Evolutionary conservation across 2,329 filamentous ascomycete species (phyloP).

Genomic region (Penicillium digitatum): DNA sequence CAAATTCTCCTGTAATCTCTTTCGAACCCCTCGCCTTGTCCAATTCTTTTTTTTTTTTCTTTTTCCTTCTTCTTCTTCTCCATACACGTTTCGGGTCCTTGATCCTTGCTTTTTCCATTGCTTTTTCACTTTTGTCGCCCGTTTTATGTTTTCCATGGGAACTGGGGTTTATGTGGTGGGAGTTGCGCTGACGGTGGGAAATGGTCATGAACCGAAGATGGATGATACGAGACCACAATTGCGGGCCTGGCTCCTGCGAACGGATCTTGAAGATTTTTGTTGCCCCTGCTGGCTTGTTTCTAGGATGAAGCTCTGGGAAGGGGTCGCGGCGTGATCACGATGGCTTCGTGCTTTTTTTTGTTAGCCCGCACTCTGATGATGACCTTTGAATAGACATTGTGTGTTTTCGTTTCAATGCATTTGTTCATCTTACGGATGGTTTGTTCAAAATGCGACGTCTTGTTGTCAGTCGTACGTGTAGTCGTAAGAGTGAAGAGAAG

Average conservation of each 20-base stretch:
- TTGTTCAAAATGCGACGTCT: background rate
- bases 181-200: conserved; percentile 16
- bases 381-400: conserved; percentile 25
- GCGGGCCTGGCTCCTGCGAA: conserved; percentile 1
- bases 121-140: conserved; percentile 3
- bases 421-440: conserved; percentile 9
- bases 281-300: background rate
- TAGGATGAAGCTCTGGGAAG: conserved; percentile 3
- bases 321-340: conserved; percentile 13
- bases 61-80: background rate
- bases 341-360: conserved; percentile 15
- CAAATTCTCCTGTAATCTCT: conserved; percentile 15
- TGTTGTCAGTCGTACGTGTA: background rate
- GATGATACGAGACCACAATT: conserved; percentile 13
- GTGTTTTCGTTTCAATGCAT: conserved; percentile 22
- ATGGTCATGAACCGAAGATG: conserved; percentile 13
- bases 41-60: background rate
- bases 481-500: background rate
- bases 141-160: conserved; percentile 10
- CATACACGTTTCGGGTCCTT: conserved; percentile 7
- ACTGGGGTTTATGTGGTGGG: conserved; percentile 2
- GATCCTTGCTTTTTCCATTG: conserved; percentile 12
- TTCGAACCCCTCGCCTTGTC: background rate
- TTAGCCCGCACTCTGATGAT: conserved; percentile 26
- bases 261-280: conserved; percentile 1